phyloP scores from a whole-genome alignment of 2,329 filamentous ascomycete genomes.

The Anthostomella pinea region DNA sequence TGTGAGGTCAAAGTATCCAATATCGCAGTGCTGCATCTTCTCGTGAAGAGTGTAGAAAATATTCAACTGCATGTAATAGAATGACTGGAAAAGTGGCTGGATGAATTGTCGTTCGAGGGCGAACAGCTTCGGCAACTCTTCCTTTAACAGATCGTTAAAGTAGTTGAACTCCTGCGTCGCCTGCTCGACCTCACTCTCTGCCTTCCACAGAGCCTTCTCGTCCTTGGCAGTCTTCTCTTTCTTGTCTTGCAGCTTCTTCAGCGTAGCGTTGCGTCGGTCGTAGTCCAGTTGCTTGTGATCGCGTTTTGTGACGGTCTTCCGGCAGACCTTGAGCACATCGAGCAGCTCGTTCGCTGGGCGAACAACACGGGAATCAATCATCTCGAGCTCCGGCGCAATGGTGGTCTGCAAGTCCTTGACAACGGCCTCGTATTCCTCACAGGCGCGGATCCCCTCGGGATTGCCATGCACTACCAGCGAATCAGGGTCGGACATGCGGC shows the following conservation, averaged over 20 bases:
- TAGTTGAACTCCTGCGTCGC: slow-evolving; percentile 96
- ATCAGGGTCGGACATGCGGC: slow-evolving; percentile 89
- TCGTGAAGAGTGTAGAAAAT: slow-evolving; percentile 98
- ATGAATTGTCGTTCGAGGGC: slow-evolving; percentile 90
- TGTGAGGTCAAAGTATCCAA: slow-evolving; percentile 94
- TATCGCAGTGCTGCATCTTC: slow-evolving; percentile 95
- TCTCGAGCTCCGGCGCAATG: slow-evolving; percentile 87
- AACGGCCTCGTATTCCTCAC: slow-evolving; percentile 92
- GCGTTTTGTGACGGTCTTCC: slow-evolving; percentile 83
- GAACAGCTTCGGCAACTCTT: slow-evolving; percentile 91
- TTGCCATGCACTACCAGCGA: slow-evolving; percentile 81
- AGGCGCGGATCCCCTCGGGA: slow-evolving; percentile 87
- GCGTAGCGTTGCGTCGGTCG: slow-evolving; percentile 75
- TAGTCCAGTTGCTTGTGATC: slow-evolving; percentile 98
- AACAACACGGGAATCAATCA: slow-evolving; percentile 92
- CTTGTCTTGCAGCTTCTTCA: slow-evolving; percentile 97
- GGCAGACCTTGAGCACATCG: slow-evolving; percentile 92
- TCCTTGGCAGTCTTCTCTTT: slow-evolving; percentile 96
- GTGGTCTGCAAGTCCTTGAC: slow-evolving; percentile 88
- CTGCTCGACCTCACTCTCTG: slow-evolving; percentile 85
- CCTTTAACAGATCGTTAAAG: slow-evolving; percentile 96
- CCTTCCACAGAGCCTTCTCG: slow-evolving; percentile 95
- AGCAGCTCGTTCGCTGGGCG: slow-evolving; percentile 89
- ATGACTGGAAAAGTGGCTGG: slow-evolving; percentile 93
- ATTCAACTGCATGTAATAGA: slow-evolving; percentile 99